Percentiles rank a stretch among this genome's conserved stretches.
Conservation (phyloP, 208 protist species). For the Blechomonas ayalai region DNA sequence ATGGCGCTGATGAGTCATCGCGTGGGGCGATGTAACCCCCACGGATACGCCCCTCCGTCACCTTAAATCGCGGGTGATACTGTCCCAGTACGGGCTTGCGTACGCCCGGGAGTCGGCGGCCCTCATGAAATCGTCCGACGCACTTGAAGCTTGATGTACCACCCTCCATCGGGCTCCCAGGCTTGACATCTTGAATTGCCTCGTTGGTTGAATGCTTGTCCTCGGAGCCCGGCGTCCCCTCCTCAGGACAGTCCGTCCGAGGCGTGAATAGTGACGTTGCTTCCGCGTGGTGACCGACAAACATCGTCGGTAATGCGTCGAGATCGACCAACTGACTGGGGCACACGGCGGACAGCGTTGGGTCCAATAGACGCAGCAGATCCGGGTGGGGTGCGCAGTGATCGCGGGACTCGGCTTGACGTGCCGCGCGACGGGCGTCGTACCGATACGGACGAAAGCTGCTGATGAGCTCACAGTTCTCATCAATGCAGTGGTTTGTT, state of each 20-base stretch:
- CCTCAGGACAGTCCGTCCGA: neutral
- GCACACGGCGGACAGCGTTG: slow-evolving; percentile 19
- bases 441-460: slow-evolving; percentile 74
- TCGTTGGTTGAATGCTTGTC: slow-evolving; percentile 8
- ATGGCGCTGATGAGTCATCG: too few relatives aligned
- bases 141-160: slow-evolving; percentile 47
- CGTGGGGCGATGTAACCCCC: slow-evolving; percentile 55
- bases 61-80: slow-evolving; percentile 55
- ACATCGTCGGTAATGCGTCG: slow-evolving; percentile 31
- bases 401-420: slow-evolving; percentile 25
- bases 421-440: slow-evolving; percentile 45
- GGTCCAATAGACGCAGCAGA: slow-evolving; percentile 45
- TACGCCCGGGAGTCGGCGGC: slow-evolving; percentile 22
- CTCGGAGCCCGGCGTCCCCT: neutral
- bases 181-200: slow-evolving; percentile 5
- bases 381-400: slow-evolving; percentile 60
- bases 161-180: neutral
- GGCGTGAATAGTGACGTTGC: neutral
- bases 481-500: slow-evolving; percentile 49
- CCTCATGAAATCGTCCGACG: slow-evolving; percentile 13
- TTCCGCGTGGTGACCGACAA: slow-evolving; percentile 13
- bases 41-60: slow-evolving; percentile 51
- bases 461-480: slow-evolving; percentile 76
- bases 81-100: slow-evolving; percentile 57
- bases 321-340: slow-evolving; percentile 42